Evolutionary conservation across 352 stramenopile species (phyloP), one percentile per base, ranked within the genome.

Genomic region (Globisporangium carolinianum): DNA sequence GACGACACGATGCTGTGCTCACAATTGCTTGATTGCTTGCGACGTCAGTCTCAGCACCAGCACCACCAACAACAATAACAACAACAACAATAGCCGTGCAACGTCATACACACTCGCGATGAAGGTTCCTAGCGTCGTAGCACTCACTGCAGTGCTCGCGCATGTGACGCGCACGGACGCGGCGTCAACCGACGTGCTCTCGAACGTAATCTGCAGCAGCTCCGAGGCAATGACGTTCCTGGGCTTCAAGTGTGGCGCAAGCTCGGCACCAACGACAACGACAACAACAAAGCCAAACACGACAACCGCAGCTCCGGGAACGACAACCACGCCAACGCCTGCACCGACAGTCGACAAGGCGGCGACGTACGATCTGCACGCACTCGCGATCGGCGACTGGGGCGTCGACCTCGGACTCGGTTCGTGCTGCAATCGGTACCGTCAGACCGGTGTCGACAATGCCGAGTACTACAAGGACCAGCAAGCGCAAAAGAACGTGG

Each of bases 371-470:
- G 50, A 71, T 46, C 60, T 87, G 41, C 75, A 87, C 46, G 75
- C 73, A n/a, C 66, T 90, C 46, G 77, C 79, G 11, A 88, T 90
- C 49, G 79, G 79, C 12, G 79, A 88, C 66, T 88, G 79, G 77
- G 79, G 77, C 1, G 67, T 83, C 6, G 79, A 86, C 46, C 58
- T 85, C 15, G 69, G 67, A 45, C 73, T 87, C 9, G 81, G 72
- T 3, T 89, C 81, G 45, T 91, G 81, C 65, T 91, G 81, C 59
- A 86, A 86, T 36, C 70, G 80, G 6, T 88, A 90, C 51, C 76
- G 75, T 24, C 72, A 85, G 52, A 87, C 77, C 0, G 75, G 76
- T 7, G 72, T 61, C 1, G 70, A 70, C 48, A 86, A 76, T 43
- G 66, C 53, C 5, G 72, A 79, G 61, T 90, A 87, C 64, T 83